Conservation (phyloP, 2,329 filamentous ascomycete species). For the Trichoderma atroviride region DNA sequence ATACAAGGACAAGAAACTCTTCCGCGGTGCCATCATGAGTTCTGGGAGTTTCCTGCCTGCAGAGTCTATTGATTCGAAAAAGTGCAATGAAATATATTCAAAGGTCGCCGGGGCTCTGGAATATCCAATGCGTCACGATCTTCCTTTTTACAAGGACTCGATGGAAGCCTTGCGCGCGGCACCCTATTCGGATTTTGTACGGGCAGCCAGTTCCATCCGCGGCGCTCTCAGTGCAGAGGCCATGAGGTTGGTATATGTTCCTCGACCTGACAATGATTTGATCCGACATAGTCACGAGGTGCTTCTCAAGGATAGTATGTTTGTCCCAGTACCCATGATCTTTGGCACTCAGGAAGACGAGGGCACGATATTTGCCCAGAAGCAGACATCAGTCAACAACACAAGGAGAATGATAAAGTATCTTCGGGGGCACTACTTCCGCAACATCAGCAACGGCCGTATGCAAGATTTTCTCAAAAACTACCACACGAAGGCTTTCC, state of each 20-base stretch:
- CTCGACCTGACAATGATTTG: constrained; percentile 60
- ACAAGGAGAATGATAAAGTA: constrained; percentile 56
- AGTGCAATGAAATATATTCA: constrained; percentile 67
- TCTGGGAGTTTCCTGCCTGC: constrained; percentile 66
- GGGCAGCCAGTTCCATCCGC: constrained; percentile 62
- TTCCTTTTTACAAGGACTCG: constrained; percentile 47
- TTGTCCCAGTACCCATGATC: constrained; percentile 63
- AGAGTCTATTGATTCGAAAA: constrained; percentile 64
- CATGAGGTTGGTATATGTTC: constrained; percentile 63
- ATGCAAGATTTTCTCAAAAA: constrained; percentile 55
- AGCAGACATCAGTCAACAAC: constrained; percentile 60
- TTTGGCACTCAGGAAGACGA: constrained; percentile 68
- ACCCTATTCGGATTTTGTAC: constrained; percentile 61
- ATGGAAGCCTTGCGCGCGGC: constrained; percentile 67
- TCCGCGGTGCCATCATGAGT: constrained; percentile 78
- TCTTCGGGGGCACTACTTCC: constrained; percentile 55
- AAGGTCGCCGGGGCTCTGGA: constrained; percentile 56
- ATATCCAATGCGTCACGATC: too few relatives aligned
- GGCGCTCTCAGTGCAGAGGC: constrained; percentile 58
- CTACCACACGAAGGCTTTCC: constrained; percentile 53
- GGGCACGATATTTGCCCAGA: constrained; percentile 64
- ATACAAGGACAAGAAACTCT: constrained; percentile 74
- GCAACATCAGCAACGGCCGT: constrained; percentile 39
- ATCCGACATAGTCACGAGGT: constrained; percentile 58
- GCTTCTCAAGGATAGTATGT: constrained; percentile 50